Conservation (phyloP, 176 grass and related monocot species). For the Cenchrus americanus region DNA sequence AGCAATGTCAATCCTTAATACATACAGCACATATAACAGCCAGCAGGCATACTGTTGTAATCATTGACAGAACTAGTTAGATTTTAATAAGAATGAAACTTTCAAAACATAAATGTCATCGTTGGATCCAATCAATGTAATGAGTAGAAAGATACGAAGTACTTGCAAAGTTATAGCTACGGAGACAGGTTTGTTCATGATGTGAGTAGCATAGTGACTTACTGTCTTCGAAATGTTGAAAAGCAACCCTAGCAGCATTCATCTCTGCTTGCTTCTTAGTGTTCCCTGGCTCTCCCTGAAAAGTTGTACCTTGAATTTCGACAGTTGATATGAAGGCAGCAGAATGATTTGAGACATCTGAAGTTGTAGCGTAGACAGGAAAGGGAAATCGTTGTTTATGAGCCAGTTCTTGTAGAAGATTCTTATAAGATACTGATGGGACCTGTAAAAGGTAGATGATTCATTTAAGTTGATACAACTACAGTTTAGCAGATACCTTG, state of each 20-base stretch:
- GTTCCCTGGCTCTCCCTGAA: conserved; percentile 58
- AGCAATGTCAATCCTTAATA: neutral
- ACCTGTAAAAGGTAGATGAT: conserved; percentile 54
- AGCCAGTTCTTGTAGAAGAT: conserved; percentile 59
- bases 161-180: neutral
- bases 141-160: neutral
- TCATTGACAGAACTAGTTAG: neutral
- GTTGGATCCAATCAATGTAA: conserved; percentile 8
- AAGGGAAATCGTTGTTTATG: conserved; percentile 63
- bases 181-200: conserved; percentile 5
- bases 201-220: conserved; percentile 49
- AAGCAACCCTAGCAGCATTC: conserved; percentile 69
- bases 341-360: conserved; percentile 28
- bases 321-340: conserved; percentile 56
- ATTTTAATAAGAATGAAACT: conserved; percentile 13
- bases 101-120: conserved; percentile 9
- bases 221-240: conserved; percentile 55
- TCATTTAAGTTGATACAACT: conserved; percentile 41
- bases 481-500: conserved; percentile 33
- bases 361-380: conserved; percentile 57
- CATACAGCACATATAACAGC: neutral
- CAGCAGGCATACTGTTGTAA: neutral
- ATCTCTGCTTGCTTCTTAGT: conserved; percentile 78
- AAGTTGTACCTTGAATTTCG: conserved; percentile 54
- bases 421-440: conserved; percentile 53